Percentiles rank a stretch among this genome's conserved stretches.
Evolutionary conservation across 768 basidiomycete genomes (phyloP).

Genomic region (Ramaria rubella): DNA sequence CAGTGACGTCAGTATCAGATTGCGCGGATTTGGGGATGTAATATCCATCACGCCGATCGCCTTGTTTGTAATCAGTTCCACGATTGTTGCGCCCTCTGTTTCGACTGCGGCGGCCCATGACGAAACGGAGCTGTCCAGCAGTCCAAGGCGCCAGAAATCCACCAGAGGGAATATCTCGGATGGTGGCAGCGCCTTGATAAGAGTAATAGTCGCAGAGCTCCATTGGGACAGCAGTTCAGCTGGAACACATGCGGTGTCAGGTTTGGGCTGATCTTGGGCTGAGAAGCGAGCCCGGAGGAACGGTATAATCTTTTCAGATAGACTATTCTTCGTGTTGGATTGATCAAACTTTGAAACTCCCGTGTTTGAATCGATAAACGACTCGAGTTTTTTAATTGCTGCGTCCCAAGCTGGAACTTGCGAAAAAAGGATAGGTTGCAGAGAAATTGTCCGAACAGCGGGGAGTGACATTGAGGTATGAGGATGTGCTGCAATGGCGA

Average conservation of each 20-base stretch:
- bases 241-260: constrained; percentile 21
- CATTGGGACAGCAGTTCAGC: constrained; percentile 40
- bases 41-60: constrained; percentile 30
- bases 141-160: constrained; percentile 75
- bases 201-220: constrained; percentile 38
- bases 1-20: constrained; percentile 56
- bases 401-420: constrained; percentile 65
- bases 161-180: constrained; percentile 70
- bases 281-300: constrained; percentile 58
- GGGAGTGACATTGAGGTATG: constrained; percentile 59
- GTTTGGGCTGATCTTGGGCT: constrained; percentile 11
- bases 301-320: constrained; percentile 46
- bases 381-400: constrained; percentile 51
- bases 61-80: constrained; percentile 35
- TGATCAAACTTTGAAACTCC: constrained; percentile 28
- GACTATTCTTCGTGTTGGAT: constrained; percentile 32
- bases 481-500: constrained; percentile 54
- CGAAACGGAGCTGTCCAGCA: constrained; percentile 47
- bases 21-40: constrained; percentile 34
- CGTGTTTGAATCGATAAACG: constrained; percentile 48
- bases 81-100: constrained; percentile 23
- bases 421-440: constrained; percentile 69
- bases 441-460: constrained; percentile 52
- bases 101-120: constrained; percentile 36
- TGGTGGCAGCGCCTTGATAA: constrained; percentile 41